Evolutionary conservation across 768 basidiomycete species (phyloP).

Genomic region (Steccherinum ochraceum): DNA sequence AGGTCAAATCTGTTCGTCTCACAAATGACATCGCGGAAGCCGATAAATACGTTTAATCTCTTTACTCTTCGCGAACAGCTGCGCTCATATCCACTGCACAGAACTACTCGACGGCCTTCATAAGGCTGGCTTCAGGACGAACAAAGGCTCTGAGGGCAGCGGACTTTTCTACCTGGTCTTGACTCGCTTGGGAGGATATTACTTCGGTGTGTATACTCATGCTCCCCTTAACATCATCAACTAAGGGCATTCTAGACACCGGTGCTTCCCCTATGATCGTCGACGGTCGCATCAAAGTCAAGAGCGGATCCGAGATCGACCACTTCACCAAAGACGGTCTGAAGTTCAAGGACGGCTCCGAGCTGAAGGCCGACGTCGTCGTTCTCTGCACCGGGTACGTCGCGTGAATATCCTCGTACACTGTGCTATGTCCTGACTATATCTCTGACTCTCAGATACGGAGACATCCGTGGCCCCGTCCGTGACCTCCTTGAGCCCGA

Average conservation of each 20-base stretch:
- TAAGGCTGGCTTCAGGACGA: not conserved
- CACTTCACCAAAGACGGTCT: constrained; percentile 33
- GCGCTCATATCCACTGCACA: not conserved
- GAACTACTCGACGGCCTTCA: not conserved
- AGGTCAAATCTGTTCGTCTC: not conserved
- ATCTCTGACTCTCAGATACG: constrained; percentile 29
- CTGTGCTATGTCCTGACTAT: not conserved
- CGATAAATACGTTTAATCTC: not conserved
- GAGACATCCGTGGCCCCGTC: constrained; percentile 35
- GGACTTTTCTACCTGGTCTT: not conserved
- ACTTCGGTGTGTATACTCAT: not conserved
- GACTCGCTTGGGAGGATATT: not conserved
- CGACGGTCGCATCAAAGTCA: constrained; percentile 43
- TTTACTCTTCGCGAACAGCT: not conserved
- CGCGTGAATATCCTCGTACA: not conserved
- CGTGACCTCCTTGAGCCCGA: constrained; percentile 39
- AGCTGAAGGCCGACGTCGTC: constrained; percentile 41
- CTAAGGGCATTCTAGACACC: constrained; percentile 22
- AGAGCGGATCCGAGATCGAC: constrained; percentile 35
- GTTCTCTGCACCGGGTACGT: constrained; percentile 45
- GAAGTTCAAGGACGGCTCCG: constrained; percentile 34
- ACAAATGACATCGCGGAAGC: not conserved
- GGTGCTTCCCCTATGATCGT: constrained; percentile 36
- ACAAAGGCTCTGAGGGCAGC: not conserved
- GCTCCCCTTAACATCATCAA: not conserved